A percentile compares a stretch with the other conserved stretches of the same genome.
These are phyloP conservation scores for Macrocybe gigantea DNA, from an alignment of 768 basidiomycete species.

Conservation along the genomic window DNA sequence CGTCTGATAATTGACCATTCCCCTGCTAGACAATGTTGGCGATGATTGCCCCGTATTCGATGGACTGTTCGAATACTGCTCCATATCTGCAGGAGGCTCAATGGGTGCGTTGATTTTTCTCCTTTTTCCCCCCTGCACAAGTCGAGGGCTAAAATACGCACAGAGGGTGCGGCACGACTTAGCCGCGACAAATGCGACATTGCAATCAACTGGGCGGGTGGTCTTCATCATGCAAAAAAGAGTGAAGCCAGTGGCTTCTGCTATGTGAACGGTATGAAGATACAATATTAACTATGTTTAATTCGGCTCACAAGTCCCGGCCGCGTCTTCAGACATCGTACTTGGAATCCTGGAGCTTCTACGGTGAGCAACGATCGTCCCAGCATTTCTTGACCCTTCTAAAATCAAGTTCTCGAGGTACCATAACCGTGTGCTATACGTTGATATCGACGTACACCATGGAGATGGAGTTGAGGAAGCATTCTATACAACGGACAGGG, in stretches of 20 bases:
- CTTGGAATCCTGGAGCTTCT: constrained; percentile 93
- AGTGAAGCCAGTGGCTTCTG: constrained; percentile 99
- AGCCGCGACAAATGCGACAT: constrained; percentile 98
- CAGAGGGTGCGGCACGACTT: constrained; percentile 94
- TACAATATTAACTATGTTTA: constrained; percentile 10
- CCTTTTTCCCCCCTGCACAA: not conserved
- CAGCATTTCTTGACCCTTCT: not conserved
- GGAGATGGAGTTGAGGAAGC: constrained; percentile 99
- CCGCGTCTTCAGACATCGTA: constrained; percentile 73
- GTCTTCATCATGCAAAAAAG: constrained; percentile 98
- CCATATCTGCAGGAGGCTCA: constrained; percentile 98
- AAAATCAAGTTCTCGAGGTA: constrained; percentile 46
- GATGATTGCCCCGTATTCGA: constrained; percentile 99
- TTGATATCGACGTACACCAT: constrained; percentile 98
- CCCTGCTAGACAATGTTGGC: constrained; percentile 80
- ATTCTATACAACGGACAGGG: constrained; percentile 97
- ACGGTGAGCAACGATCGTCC: constrained; percentile 39
- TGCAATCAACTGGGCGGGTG: constrained; percentile 98
- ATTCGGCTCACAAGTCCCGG: not conserved
- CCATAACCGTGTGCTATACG: constrained; percentile 91
- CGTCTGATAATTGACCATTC: constrained; percentile 1
- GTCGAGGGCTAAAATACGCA: constrained; percentile 1
- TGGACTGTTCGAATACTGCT: constrained; percentile 97
- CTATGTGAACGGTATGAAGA: constrained; percentile 82
- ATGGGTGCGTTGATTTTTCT: constrained; percentile 65